Evolutionary conservation across 441 rosid genomes (phyloP).

Genomic region (Pelargonium citronellum): DNA sequence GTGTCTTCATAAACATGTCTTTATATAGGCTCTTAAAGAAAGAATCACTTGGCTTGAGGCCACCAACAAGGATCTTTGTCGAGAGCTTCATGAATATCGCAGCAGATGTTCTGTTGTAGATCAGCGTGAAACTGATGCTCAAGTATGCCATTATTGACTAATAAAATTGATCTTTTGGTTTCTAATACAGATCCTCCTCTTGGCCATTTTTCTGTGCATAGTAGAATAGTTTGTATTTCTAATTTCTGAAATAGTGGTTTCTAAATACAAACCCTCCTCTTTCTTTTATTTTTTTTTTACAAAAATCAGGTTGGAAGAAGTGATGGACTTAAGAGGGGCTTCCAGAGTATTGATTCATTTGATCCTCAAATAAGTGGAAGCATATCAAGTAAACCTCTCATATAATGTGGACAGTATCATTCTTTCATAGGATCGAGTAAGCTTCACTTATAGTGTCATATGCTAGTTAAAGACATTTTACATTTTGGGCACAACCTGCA

Average conservation of each 20-base stretch:
- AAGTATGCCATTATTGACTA: conserved; percentile 29
- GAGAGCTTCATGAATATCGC: conserved; percentile 51
- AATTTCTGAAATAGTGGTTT: not conserved
- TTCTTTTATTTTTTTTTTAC: conserved; percentile 9
- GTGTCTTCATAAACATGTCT: not conserved
- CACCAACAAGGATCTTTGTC: conserved; percentile 50
- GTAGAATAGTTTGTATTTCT: not conserved
- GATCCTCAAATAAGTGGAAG: conserved; percentile 52
- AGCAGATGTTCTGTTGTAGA: conserved; percentile 42
- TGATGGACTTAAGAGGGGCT: conserved; percentile 56
- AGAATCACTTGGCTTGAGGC: conserved; percentile 53
- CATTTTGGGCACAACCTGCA: conserved; percentile 14
- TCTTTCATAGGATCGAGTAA: not conserved
- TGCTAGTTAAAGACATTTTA: not conserved
- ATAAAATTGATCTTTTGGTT: conserved; percentile 5
- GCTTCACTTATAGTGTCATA: conserved; percentile 8
- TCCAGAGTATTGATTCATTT: conserved; percentile 49
- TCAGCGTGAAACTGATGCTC: conserved; percentile 37
- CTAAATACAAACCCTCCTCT: not conserved
- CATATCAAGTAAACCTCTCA: conserved; percentile 35
- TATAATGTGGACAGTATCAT: not conserved
- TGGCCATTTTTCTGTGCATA: conserved; percentile 7
- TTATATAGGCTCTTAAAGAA: conserved; percentile 46
- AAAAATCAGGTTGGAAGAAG: conserved; percentile 43
- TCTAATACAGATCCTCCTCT: not conserved